Conservation (phyloP, 768 basidiomycete genomes). For the Leccinum barrowsii region DNA sequence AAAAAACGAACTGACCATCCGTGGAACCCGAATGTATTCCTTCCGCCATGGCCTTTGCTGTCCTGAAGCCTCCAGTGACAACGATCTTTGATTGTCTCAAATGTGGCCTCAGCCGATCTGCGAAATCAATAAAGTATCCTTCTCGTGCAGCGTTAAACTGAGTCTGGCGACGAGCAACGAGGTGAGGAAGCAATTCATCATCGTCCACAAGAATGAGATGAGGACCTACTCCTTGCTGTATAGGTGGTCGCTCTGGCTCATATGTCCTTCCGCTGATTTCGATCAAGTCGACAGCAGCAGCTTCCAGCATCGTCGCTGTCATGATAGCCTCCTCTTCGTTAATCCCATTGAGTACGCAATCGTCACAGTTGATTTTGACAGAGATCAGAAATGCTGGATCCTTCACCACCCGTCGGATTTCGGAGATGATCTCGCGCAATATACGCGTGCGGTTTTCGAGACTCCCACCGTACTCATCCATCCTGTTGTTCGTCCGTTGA, state of each 20-base stretch:
- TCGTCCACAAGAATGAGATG: not conserved
- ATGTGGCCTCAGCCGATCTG: slow-evolving; percentile 25
- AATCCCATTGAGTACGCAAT: slow-evolving; percentile 29
- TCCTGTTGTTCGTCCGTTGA: slow-evolving; percentile 41
- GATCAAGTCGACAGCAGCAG: slow-evolving; percentile 35
- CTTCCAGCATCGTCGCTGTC: slow-evolving; percentile 33
- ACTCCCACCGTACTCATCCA: slow-evolving; percentile 56
- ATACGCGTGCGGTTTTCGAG: slow-evolving; percentile 51
- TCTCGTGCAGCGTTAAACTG: slow-evolving; percentile 16
- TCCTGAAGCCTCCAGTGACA: slow-evolving; percentile 32
- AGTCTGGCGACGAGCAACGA: slow-evolving; percentile 4
- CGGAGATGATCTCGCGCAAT: slow-evolving; percentile 43
- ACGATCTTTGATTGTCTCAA: slow-evolving; percentile 24
- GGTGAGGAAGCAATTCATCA: not conserved
- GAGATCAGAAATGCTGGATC: slow-evolving; percentile 29
- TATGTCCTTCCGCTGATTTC: slow-evolving; percentile 41
- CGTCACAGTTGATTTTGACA: slow-evolving; percentile 34
- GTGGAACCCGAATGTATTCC: slow-evolving; percentile 23
- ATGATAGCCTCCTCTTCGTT: slow-evolving; percentile 29
- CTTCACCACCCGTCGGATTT: slow-evolving; percentile 39
- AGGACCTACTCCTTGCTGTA: slow-evolving; percentile 11
- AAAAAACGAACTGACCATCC: slow-evolving; percentile 22
- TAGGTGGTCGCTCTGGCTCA: slow-evolving; percentile 16
- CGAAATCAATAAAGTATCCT: slow-evolving; percentile 32
- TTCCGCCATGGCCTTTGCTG: slow-evolving; percentile 26